A percentile compares a stretch with the other conserved stretches of the same genome.
Conservation (phyloP, 2,329 filamentous ascomycete genomes). For the Fusarium metavorans region DNA sequence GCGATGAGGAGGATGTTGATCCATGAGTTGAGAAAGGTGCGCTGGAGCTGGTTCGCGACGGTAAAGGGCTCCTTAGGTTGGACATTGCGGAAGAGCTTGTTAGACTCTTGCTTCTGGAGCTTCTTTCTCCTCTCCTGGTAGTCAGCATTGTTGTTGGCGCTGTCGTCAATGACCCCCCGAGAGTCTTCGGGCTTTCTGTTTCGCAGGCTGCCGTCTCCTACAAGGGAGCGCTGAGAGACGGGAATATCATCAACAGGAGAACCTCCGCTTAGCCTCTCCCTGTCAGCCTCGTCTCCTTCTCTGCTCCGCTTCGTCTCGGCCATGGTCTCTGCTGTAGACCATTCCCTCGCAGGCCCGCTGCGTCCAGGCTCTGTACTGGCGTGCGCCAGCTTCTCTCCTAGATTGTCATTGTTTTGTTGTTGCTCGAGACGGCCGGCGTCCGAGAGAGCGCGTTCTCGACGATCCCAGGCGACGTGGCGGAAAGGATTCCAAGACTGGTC, state of each 20-base stretch:
- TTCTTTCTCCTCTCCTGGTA: slow-evolving; percentile 43
- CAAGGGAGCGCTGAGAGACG: slow-evolving; percentile 32
- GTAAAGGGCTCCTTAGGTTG: slow-evolving; percentile 69
- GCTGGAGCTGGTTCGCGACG: slow-evolving; percentile 73
- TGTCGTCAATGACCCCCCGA: slow-evolving; percentile 8
- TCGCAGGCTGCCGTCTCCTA: slow-evolving; percentile 41
- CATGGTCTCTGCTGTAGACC: slow-evolving; percentile 44
- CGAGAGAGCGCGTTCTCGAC: slow-evolving; percentile 39
- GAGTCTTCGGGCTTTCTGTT: slow-evolving; percentile 49
- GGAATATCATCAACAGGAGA: slow-evolving; percentile 36
- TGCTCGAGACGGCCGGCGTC: slow-evolving; percentile 50
- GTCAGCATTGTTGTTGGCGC: slow-evolving; percentile 25
- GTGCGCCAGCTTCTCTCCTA: slow-evolving; percentile 51
- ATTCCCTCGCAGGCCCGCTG: slow-evolving; percentile 38
- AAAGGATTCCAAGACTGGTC: slow-evolving; percentile 60
- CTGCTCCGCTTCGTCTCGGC: slow-evolving; percentile 24
- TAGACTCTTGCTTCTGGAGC: slow-evolving; percentile 56
- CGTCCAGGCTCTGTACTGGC: slow-evolving; percentile 49
- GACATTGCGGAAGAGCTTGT: slow-evolving; percentile 59
- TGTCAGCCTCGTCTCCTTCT: slow-evolving; percentile 38
- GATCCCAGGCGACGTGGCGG: slow-evolving; percentile 55
- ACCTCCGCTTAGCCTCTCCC: slow-evolving; percentile 27
- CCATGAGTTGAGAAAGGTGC: slow-evolving; percentile 84
- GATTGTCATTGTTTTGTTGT: slow-evolving; percentile 33
- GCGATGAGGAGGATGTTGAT: slow-evolving; percentile 85